These are phyloP conservation scores for Pisolithus orientalis DNA, from an alignment of 768 basidiomycete species.

Conservation along the genomic window DNA sequence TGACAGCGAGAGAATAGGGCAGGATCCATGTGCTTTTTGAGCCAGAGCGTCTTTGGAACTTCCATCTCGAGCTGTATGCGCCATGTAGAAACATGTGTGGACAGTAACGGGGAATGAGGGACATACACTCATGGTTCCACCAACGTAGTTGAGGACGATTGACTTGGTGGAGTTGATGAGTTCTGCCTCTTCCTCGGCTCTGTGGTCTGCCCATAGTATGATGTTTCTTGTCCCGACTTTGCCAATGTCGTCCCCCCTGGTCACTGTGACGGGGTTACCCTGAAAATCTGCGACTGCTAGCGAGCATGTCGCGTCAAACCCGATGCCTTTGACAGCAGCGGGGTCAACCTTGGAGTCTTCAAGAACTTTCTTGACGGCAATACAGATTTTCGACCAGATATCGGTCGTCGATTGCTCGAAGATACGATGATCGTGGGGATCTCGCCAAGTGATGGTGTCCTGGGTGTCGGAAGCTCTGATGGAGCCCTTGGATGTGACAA, in stretches of 20 bases:
- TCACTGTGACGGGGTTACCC: constrained; percentile 72
- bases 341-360: constrained; percentile 48
- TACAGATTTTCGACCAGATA: constrained; percentile 73
- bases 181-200: constrained; percentile 88
- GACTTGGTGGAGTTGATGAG: constrained; percentile 82
- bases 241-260: constrained; percentile 60
- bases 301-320: constrained; percentile 96
- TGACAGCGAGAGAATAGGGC: constrained; percentile 68
- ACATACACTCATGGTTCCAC: constrained; percentile 89
- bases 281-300: constrained; percentile 76
- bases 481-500: constrained; percentile 63
- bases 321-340: constrained; percentile 71
- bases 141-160: constrained; percentile 88
- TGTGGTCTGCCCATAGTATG: constrained; percentile 95
- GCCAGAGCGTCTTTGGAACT: constrained; percentile 94
- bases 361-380: constrained; percentile 59
- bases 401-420: constrained; percentile 93
- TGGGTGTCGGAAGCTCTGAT: constrained; percentile 76
- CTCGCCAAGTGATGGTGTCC: constrained; percentile 81
- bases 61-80: constrained; percentile 87
- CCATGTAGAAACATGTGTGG: constrained; percentile 5
- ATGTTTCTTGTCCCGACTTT: constrained; percentile 64
- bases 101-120: background rate
- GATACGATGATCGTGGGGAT: constrained; percentile 79
- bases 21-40: constrained; percentile 80